phyloP scores from a whole-genome alignment of 139 green algal species.

The Chlamydomonas eustigma region DNA sequence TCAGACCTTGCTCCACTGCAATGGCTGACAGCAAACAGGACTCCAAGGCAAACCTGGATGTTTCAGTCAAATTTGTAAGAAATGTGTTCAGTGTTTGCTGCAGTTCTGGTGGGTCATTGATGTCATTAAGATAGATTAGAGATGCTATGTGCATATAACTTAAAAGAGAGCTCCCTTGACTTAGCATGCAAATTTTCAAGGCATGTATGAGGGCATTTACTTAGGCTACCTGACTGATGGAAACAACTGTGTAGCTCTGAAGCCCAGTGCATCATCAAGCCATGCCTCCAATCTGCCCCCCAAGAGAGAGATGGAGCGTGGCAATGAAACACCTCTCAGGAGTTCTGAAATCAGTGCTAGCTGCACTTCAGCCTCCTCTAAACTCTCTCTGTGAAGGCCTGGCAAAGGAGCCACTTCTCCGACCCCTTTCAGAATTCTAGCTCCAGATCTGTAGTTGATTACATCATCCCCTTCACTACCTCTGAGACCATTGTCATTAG shows the following conservation, averaged over 20 bases:
- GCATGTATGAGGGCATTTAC: too few relatives aligned
- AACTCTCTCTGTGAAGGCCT: constrained; percentile 75
- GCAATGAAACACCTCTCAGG: background rate
- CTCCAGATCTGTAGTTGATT: too few relatives aligned
- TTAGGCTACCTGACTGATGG: background rate
- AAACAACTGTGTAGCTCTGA: background rate
- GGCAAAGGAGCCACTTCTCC: constrained; percentile 82
- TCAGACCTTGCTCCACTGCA: constrained; percentile 24
- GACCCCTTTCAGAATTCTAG: constrained; percentile 23
- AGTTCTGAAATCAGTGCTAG: constrained; percentile 22
- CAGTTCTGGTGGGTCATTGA: too few relatives aligned
- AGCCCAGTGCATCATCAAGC: background rate
- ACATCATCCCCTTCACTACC: too few relatives aligned
- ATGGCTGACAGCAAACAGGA: constrained; percentile 65
- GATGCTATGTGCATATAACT: too few relatives aligned
- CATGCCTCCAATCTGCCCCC: background rate
- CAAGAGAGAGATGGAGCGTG: background rate
- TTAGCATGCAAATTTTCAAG: background rate
- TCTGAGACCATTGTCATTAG: too few relatives aligned
- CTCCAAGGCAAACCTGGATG: constrained; percentile 65
- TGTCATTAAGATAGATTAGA: too few relatives aligned
- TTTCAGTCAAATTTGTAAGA: background rate
- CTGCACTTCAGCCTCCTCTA: constrained; percentile 62
- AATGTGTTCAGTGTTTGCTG: too few relatives aligned
- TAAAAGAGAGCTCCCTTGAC: too few relatives aligned